Evolutionary conservation across 352 stramenopile species (phyloP), one percentile per base, ranked within the genome.

Genomic region (Phytopythium boreale): DNA sequence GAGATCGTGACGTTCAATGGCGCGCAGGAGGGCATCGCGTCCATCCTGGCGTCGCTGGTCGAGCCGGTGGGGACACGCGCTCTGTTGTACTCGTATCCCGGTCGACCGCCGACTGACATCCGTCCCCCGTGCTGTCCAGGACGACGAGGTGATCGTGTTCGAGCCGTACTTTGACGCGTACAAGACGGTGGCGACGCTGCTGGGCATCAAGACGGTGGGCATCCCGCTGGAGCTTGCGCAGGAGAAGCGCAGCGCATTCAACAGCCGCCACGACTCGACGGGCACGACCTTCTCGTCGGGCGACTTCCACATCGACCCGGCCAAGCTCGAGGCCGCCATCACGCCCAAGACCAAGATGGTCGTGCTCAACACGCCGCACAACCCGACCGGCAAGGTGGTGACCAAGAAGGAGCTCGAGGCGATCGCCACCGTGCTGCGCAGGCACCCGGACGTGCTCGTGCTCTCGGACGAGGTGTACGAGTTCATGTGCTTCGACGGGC

Each of bases 381-480:
- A 99, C 75, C 97, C 97, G 9, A 99, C 97, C 24, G 97, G 97
- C 34, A 99, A 99, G 75, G 93, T 99, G 11, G 98, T 99, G 68
- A 90, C 89, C 6, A 69, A 69, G n/a, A 63, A 78, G 11, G 97
- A 99, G 82, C 89, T 99, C 62, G 72, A 97, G 46, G 72, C 78
- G 11, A 96, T 99, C 64, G 94, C 93, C 10, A 46, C 78, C 1
- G 80, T 98, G 29, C 66, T 98, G 50, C 27, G 82, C 36, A 84
- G 78, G 46, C 79, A 98, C 76, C 93, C 94, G 31, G 70, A 97
- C 37, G 74, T 96, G 22, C 68, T 98, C 24, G 93, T 99, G 20
- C 80, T 99, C 34, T 95, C 93, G 7, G 97, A 99, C 73, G 97
- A 99, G 72, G 97, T 99, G 19, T 99, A 99, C 81, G 98, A 99